phyloP scores from a whole-genome alignment of 306 rosid species.

The Trichosanthes truncata region DNA sequence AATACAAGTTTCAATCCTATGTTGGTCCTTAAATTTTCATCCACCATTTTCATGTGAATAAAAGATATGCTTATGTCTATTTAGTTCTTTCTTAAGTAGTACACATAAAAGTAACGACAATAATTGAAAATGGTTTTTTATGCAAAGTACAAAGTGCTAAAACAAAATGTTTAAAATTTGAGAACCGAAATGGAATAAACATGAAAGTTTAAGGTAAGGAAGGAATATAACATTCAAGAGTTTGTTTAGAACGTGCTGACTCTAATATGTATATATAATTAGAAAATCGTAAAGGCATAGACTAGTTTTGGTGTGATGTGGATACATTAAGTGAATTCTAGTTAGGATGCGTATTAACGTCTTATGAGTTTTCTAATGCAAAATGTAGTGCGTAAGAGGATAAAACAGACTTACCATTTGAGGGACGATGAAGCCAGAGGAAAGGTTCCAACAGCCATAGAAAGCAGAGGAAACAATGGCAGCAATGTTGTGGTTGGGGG shows the following conservation, averaged over 20 bases:
- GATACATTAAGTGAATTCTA: background rate
- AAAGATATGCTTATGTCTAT: too few species aligned
- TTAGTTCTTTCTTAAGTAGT: too few species aligned
- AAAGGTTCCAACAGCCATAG: constrained; percentile 29
- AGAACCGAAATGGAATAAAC: background rate
- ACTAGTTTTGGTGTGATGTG: background rate
- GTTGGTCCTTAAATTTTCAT: too few species aligned
- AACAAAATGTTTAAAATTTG: too few species aligned
- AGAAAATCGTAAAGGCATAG: too few species aligned
- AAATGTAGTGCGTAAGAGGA: background rate
- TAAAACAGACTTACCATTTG: constrained; percentile 14
- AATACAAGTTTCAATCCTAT: background rate
- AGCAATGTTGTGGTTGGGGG: constrained; percentile 13
- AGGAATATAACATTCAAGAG: background rate
- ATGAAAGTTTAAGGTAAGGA: background rate
- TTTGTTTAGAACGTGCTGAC: background rate
- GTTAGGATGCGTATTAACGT: background rate
- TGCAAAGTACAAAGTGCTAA: background rate
- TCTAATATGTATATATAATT: too few species aligned
- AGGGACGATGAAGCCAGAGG: constrained; percentile 29
- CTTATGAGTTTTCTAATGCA: background rate
- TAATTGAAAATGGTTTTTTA: too few species aligned
- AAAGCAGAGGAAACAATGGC: constrained; percentile 24
- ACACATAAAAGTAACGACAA: too few species aligned
- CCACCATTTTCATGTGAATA: too few species aligned